A percentile compares a stretch with the other conserved stretches of the same genome.
Evolutionary conservation across 768 basidiomycete species (phyloP).

Genomic region (Phlegmacium glaucopus): DNA sequence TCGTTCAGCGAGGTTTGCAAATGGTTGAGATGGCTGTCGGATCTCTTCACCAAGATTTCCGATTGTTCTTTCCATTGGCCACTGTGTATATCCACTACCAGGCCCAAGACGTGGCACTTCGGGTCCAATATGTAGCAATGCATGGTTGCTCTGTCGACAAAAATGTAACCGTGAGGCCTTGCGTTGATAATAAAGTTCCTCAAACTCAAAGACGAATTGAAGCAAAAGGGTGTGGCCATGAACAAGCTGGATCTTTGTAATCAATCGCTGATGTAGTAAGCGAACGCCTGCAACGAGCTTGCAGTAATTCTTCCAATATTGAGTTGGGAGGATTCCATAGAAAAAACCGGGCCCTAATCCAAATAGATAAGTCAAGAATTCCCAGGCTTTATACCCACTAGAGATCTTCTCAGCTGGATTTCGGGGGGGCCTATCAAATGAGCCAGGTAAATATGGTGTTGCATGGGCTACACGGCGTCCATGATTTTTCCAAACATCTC

Average conservation of each 20-base stretch:
- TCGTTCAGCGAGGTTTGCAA: slow-evolving; percentile 10
- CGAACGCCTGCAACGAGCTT: slow-evolving; percentile 23
- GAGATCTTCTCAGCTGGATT: slow-evolving; percentile 31
- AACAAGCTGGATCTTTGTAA: slow-evolving; percentile 14
- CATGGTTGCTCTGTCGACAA: slow-evolving; percentile 30
- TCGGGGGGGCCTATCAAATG: slow-evolving; percentile 23
- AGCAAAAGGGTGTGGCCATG: slow-evolving; percentile 19
- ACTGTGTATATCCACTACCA: slow-evolving; percentile 13
- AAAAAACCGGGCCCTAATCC: slow-evolving; percentile 33
- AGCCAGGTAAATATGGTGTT: slow-evolving; percentile 20
- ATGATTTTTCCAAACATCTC: slow-evolving; percentile 28
- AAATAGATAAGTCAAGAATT: slow-evolving; percentile 31
- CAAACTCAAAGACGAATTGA: slow-evolving; percentile 29
- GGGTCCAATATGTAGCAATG: slow-evolving; percentile 25
- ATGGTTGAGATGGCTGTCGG: slow-evolving; percentile 12
- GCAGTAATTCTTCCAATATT: slow-evolving; percentile 31
- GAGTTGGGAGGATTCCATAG: slow-evolving; percentile 18
- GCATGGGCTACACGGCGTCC: slow-evolving; percentile 8
- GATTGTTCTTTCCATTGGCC: slow-evolving; percentile 30
- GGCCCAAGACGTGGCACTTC: slow-evolving; percentile 28
- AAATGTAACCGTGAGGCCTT: slow-evolving; percentile 28
- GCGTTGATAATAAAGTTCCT: slow-evolving; percentile 30
- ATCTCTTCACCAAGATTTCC: slow-evolving; percentile 26
- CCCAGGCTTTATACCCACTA: slow-evolving; percentile 37
- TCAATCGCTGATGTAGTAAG: slow-evolving; percentile 21